A percentile compares a stretch with the other conserved stretches of the same genome.
Conservation (phyloP, 352 stramenopile species). For the Pythium monospermum region DNA sequence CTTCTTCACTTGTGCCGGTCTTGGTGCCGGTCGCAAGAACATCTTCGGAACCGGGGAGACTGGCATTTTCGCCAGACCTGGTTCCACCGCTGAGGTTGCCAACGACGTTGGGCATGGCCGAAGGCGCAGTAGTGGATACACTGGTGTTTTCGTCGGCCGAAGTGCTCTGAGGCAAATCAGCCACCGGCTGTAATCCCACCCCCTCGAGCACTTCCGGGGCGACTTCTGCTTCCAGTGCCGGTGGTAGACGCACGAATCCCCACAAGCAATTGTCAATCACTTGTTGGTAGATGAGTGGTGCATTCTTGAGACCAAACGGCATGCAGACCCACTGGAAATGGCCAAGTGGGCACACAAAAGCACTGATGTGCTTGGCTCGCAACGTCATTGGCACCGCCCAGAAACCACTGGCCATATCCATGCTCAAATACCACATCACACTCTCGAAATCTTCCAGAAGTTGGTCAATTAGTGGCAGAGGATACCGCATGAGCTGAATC, state of each 20-base stretch:
- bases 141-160: background rate
- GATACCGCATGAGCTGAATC: conserved; percentile 16
- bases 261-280: conserved; percentile 17
- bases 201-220: conserved; percentile 8
- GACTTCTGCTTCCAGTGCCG: conserved; percentile 7
- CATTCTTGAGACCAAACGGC: conserved; percentile 18
- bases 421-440: conserved; percentile 13
- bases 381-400: conserved; percentile 11
- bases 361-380: conserved; percentile 11
- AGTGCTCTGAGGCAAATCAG: background rate
- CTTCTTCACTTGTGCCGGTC: too few relatives aligned
- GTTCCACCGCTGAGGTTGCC: background rate
- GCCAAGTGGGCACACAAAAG: conserved; percentile 16
- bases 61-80: background rate
- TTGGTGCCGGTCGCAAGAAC: too few relatives aligned
- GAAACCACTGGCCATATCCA: conserved; percentile 19
- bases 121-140: too few relatives aligned
- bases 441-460: conserved; percentile 13
- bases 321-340: conserved; percentile 21
- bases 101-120: background rate
- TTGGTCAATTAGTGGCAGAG: conserved; percentile 17
- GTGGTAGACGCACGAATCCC: conserved; percentile 8
- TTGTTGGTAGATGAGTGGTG: conserved; percentile 16
- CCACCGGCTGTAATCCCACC: conserved; percentile 1
- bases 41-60: background rate